Conservation (phyloP, 345 rosid species). For the Pugionium dolabratum region DNA sequence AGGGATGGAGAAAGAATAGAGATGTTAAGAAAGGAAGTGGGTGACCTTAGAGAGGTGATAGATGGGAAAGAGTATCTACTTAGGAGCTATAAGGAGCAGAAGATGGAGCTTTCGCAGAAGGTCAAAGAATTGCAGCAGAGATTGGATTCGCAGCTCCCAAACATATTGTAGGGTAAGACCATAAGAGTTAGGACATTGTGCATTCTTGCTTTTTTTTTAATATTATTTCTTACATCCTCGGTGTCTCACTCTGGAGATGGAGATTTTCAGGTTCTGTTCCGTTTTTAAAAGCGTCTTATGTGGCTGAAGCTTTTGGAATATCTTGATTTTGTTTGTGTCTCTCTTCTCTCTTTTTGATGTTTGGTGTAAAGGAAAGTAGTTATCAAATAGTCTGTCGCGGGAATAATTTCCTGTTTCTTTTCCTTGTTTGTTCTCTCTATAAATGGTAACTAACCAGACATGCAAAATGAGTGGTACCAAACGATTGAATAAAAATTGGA, state of each 20-base stretch:
- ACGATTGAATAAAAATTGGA: background rate
- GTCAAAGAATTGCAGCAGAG: background rate
- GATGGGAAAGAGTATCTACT: background rate
- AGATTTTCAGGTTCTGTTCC: slow-evolving; percentile 20
- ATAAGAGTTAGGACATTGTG: slow-evolving; percentile 46
- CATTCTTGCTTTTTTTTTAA: slow-evolving; percentile 44
- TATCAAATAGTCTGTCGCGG: slow-evolving; percentile 12
- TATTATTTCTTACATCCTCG: no score
- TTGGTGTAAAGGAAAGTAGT: slow-evolving; percentile 31
- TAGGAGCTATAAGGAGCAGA: background rate
- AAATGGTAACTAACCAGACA: slow-evolving; percentile 12
- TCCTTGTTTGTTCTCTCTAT: background rate
- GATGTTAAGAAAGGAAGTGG: background rate
- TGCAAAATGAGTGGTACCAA: background rate
- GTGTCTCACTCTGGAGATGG: slow-evolving; percentile 19
- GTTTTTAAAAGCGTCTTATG: slow-evolving; percentile 29
- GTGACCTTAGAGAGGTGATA: background rate
- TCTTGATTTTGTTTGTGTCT: slow-evolving; percentile 14
- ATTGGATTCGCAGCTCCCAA: background rate
- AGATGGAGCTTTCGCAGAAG: background rate
- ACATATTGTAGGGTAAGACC: background rate
- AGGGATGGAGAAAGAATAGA: background rate
- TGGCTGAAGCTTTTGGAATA: slow-evolving; percentile 24
- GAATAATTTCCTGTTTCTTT: background rate
- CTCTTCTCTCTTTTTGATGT: background rate